Evolutionary conservation across 768 basidiomycete genomes (phyloP), one percentile per base, ranked within the genome.

Genomic region (Russula virescens): DNA sequence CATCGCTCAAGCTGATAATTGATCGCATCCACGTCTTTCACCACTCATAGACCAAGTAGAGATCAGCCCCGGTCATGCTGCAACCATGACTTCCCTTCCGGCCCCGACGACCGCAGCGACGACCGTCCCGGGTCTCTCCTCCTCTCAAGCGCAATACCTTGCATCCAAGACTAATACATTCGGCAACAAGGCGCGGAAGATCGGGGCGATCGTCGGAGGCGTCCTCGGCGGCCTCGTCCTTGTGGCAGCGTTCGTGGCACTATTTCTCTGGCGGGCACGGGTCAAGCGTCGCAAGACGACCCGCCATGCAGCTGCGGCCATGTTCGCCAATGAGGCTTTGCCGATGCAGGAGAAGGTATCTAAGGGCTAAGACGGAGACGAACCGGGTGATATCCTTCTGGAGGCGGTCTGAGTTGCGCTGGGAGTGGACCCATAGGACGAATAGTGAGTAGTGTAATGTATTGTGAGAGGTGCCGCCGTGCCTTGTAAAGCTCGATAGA

Each of bases 281-380:
- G 11, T 63, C 26, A 58, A 46, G 23, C 62, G 62, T 13, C 62
- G 62, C 46, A 54, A 1, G 28, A 31, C 51, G 18, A 63, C 62
- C 1, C 52, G 58, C 40, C 23, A 7, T 5, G 62, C 62, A 0
- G 18, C 62, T 5, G 28, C 38, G 2, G 23, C 43, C 3, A 63
- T 63, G 42, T 35, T 63, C 19, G 46, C 45, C 8, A 48, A 45
- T 28, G 35, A 26, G 5, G 19, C 21, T 4, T 3, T 63, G 21
- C 38, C 57, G 7, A 4, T 63, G 28, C 38, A 48, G 31, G 62
- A 63, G 58, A 63, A 62, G 42, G 3, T 14, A 8, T 10, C 23
- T 28, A 54, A 18, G 52, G 31, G 8, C 31, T 31, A 8, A 31
- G 31, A 31, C 31, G 31, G 31, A 31, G 31, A 31, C 5, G 31